Conservation (phyloP, 768 basidiomycete genomes). For the Candolleomyces eurysporus region DNA sequence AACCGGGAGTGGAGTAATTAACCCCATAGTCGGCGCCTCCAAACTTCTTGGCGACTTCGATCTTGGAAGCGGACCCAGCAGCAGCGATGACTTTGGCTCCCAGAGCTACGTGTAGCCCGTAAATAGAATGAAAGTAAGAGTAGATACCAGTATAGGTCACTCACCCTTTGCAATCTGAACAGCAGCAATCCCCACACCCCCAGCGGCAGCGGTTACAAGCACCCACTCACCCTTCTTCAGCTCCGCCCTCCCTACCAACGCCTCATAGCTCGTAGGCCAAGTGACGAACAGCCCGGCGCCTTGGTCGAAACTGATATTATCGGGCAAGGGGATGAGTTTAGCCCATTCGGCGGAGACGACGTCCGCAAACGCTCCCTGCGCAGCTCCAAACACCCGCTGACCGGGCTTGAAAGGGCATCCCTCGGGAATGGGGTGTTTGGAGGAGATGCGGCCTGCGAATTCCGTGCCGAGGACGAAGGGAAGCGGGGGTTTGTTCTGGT, state of each 20-base stretch:
- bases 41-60: slow-evolving; percentile 68
- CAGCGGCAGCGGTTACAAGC: slow-evolving; percentile 92
- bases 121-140: background rate
- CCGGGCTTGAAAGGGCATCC: slow-evolving; percentile 80
- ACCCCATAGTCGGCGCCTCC: slow-evolving; percentile 85
- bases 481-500: slow-evolving; percentile 78
- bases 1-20: slow-evolving; percentile 73
- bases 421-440: slow-evolving; percentile 69
- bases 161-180: slow-evolving; percentile 91
- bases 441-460: slow-evolving; percentile 77
- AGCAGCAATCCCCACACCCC: slow-evolving; percentile 90
- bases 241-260: slow-evolving; percentile 79
- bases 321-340: slow-evolving; percentile 64
- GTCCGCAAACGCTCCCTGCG: slow-evolving; percentile 81
- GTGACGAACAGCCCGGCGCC: slow-evolving; percentile 86
- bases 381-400: slow-evolving; percentile 84
- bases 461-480: slow-evolving; percentile 87
- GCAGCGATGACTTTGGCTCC: slow-evolving; percentile 96
- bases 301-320: slow-evolving; percentile 76
- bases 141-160: background rate
- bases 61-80: slow-evolving; percentile 74
- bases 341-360: slow-evolving; percentile 56
- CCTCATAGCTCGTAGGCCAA: slow-evolving; percentile 93
- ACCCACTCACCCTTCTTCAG: slow-evolving; percentile 87
- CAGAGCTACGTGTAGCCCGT: slow-evolving; percentile 48